Evolutionary conservation across 345 rosid species (phyloP).

Genomic region (Sisymbrium altissimum): DNA sequence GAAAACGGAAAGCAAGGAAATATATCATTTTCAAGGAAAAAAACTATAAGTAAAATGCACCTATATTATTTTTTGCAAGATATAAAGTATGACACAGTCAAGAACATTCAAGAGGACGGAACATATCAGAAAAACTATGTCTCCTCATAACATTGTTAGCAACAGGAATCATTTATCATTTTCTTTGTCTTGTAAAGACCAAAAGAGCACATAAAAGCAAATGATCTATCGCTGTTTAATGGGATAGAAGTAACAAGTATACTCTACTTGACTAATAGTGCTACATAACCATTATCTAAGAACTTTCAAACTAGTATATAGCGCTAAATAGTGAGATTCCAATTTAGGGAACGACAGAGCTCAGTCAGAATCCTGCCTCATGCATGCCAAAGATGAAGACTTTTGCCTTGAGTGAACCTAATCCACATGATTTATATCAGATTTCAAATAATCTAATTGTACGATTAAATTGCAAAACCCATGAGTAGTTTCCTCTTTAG

Average conservation of each 20-base stretch:
- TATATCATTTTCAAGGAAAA: conserved; percentile 13
- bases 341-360: not conserved
- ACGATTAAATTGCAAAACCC: not conserved
- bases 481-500: not conserved
- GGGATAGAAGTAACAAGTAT: not conserved
- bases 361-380: conserved; percentile 2
- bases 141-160: not conserved
- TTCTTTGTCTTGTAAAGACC: not conserved
- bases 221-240: not conserved
- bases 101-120: not conserved
- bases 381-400: not conserved
- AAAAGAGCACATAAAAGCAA: not conserved
- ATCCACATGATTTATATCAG: not conserved
- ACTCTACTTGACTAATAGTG: not conserved
- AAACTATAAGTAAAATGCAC: not conserved
- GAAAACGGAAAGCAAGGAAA: conserved; percentile 22
- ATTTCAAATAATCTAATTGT: not conserved
- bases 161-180: not conserved
- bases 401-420: not conserved
- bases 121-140: not conserved
- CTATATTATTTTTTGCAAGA: not conserved
- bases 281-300: not conserved
- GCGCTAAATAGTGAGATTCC: not conserved
- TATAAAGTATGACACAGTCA: not conserved
- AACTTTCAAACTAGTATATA: not conserved